Evolutionary conservation across 2,329 filamentous ascomycete genomes (phyloP).

Genomic region (Fusarium sp.): DNA sequence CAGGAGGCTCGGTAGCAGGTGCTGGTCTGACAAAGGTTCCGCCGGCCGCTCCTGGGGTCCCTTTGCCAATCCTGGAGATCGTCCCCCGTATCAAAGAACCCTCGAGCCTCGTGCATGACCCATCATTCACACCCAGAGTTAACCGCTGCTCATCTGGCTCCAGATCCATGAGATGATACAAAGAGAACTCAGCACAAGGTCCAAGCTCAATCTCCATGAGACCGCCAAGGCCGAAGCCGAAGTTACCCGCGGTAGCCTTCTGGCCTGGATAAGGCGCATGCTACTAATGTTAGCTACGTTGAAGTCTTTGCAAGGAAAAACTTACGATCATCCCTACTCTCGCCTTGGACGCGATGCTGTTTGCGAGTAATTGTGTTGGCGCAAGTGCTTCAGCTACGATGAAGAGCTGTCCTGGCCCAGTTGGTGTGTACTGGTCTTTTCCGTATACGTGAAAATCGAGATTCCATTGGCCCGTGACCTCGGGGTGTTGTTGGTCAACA

Average conservation of each 20-base stretch:
- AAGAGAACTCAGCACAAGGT: conserved; percentile 55
- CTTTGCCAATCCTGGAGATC: conserved; percentile 9
- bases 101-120: neutral
- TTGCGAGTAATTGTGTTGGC: conserved; percentile 57
- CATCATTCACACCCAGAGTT: fast-evolving
- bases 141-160: conserved; percentile 41
- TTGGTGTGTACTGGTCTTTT: conserved; percentile 24
- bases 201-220: conserved; percentile 47
- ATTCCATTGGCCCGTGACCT: conserved; percentile 34
- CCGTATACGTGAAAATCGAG: conserved; percentile 58
- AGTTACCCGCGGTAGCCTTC: conserved; percentile 64
- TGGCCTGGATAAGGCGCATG: conserved; percentile 62
- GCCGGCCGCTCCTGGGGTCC: fast-evolving
- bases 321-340: conserved; percentile 46
- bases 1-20: neutral
- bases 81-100: neutral
- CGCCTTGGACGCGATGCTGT: conserved; percentile 46
- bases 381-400: conserved; percentile 61
- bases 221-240: conserved; percentile 52
- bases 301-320: fast-evolving
- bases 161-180: conserved; percentile 63
- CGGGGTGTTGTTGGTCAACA: conserved; percentile 36
- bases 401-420: conserved; percentile 48
- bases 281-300: neutral
- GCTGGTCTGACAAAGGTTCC: neutral